phyloP scores from a whole-genome alignment of 179 eudicot genomes.

The Nepenthes alata region DNA sequence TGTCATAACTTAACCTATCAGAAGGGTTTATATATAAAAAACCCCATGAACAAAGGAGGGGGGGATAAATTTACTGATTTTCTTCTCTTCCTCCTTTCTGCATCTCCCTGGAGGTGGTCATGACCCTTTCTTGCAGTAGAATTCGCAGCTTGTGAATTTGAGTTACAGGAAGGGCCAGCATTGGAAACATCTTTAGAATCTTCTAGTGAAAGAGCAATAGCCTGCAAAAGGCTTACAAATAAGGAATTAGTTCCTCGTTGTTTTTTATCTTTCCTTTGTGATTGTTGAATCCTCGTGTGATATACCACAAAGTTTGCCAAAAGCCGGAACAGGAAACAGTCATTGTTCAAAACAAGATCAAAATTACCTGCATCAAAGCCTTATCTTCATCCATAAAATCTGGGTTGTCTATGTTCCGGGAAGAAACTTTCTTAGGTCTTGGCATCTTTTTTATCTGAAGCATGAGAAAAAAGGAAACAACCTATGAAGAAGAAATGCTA shows the following conservation, averaged over 20 bases:
- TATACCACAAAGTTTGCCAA: background rate
- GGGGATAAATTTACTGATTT: conserved; percentile 26
- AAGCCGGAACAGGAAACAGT: conserved; percentile 3
- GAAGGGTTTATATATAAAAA: background rate
- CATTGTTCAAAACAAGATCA: background rate
- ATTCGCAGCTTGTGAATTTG: conserved; percentile 13
- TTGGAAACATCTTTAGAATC: conserved; percentile 22
- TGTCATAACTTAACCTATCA: background rate
- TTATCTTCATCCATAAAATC: conserved; percentile 56
- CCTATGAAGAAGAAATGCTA: no score
- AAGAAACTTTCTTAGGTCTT: conserved; percentile 28
- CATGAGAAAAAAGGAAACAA: conserved; percentile 3
- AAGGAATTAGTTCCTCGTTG: background rate
- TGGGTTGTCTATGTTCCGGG: conserved; percentile 17
- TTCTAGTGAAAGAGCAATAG: conserved; percentile 70
- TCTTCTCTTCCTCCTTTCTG: conserved; percentile 44
- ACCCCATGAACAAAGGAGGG: background rate
- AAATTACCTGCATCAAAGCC: conserved; percentile 52
- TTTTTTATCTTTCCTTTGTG: background rate
- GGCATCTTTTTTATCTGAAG: conserved; percentile 26
- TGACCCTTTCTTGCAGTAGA: conserved; percentile 17
- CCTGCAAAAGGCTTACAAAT: conserved; percentile 30
- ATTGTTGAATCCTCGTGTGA: background rate
- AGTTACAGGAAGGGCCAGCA: conserved; percentile 15
- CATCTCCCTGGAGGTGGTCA: conserved; percentile 20